Evolutionary conservation across 73 alveolate species (phyloP), one percentile per base, ranked within the genome.

Genomic region (Symbiodinium natans): DNA sequence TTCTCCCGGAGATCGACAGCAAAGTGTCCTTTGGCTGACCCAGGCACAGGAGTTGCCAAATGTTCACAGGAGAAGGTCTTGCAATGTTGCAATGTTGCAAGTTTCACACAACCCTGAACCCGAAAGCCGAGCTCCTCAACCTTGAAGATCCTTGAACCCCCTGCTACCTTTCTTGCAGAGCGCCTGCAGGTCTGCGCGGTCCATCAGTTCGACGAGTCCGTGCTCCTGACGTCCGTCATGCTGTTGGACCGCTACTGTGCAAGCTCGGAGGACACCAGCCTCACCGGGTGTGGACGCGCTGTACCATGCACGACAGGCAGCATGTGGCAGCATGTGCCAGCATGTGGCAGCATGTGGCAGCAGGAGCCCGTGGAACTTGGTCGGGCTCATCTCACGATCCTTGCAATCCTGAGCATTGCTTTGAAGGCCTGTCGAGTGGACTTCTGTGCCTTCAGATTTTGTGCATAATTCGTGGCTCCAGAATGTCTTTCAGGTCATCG

Each of bases 171-270:
- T n/a, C n/a, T n/a, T n/a, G n/a, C n/a, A n/a, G n/a, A n/a, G n/a
- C 59, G 59, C 59, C 13, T 15, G 36, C 75, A 89, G 95, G 95
- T 68, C 17, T 89, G 95, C 56, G 10, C 75, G 43, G 19, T 89
- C 40, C 95, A 89, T 83, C 36, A 39, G 25, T 43, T 89, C 86
- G 95, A 59, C 29, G 95, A 89, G 74, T 89, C 86, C 86, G 95
- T 89, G 38, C 43, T 63, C 87, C 63, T 63, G 15, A 86, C 38
- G 15, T 89, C 75, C 23, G 95, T 89, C 43, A 39, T 89, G 95
- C 95, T 89, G 86, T 42, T 89, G 87, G 95, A 89, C 74, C 95
- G 95, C 87, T 89, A 68, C 74, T 54, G 42, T 36, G 95, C 95
- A 38, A 39, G 36, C 40, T 89, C 95, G 15, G 74, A 89, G 95